phyloP scores from a whole-genome alignment of 1,284 basidiomycete species.

The Volvariella volvacea region DNA sequence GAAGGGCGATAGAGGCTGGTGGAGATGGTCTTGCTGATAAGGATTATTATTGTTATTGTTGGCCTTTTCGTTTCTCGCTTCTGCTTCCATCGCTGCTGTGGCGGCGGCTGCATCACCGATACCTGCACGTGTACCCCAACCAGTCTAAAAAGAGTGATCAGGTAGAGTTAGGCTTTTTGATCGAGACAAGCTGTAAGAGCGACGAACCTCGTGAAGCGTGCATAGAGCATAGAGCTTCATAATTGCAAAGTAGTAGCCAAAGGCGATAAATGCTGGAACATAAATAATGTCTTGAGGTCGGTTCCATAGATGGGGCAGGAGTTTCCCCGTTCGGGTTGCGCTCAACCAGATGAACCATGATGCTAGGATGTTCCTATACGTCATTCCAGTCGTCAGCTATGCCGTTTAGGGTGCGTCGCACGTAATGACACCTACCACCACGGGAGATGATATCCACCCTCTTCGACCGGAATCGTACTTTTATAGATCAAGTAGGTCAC shows the following conservation, averaged over 20 bases:
- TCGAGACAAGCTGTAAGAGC: not conserved
- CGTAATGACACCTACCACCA: constrained; percentile 62
- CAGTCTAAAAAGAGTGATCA: constrained; percentile 43
- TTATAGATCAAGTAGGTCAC: constrained; percentile 75
- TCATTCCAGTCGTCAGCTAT: constrained; percentile 7
- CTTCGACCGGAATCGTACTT: constrained; percentile 58
- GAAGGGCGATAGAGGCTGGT: not conserved
- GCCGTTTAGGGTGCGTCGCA: not conserved
- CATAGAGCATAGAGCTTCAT: constrained; percentile 85
- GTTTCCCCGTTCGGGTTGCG: constrained; percentile 80
- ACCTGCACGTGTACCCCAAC: constrained; percentile 88
- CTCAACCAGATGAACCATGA: constrained; percentile 78
- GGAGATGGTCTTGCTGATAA: constrained; percentile 4
- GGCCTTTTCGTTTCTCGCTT: constrained; percentile 27
- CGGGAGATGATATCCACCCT: constrained; percentile 83
- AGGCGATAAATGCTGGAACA: constrained; percentile 87
- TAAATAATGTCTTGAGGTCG: constrained; percentile 82
- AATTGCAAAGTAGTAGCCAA: constrained; percentile 84
- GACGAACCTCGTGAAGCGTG: constrained; percentile 71
- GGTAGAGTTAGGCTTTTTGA: no score
- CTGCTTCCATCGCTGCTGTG: constrained; percentile 61
- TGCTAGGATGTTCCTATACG: constrained; percentile 63
- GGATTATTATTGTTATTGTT: constrained; percentile 24
- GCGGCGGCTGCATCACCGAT: constrained; percentile 76
- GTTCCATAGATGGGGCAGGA: constrained; percentile 83